Percentiles rank a stretch among this genome's conserved stretches.
Evolutionary conservation across 257 asterid genomes (phyloP).

Genomic region (Ajuga chamaepitys): DNA sequence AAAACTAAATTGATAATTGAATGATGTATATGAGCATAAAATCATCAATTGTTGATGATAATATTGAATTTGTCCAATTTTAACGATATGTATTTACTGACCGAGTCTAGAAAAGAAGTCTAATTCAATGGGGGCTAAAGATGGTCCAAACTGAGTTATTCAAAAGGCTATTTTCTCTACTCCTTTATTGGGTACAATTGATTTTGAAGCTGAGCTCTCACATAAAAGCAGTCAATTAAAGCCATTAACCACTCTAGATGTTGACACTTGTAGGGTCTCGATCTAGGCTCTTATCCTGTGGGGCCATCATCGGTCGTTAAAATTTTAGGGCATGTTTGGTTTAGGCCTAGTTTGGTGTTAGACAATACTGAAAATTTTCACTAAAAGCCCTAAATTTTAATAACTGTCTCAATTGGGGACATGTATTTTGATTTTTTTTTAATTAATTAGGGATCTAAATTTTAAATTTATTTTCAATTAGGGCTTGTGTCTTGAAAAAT

Average conservation of each 20-base stretch:
- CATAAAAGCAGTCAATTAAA: constrained; percentile 31
- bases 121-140: background rate
- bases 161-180: background rate
- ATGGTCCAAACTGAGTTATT: constrained; percentile 14
- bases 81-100: background rate
- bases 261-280: constrained; percentile 22
- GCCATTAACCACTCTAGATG: constrained; percentile 19
- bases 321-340: background rate
- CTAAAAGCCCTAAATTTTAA: too few relatives aligned
- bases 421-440: too few relatives aligned
- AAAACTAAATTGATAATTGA: too few relatives aligned
- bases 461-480: too few relatives aligned
- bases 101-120: background rate
- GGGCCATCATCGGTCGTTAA: background rate
- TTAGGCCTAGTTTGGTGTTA: too few relatives aligned
- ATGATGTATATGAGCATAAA: background rate
- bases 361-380: too few relatives aligned
- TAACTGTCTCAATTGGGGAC: too few relatives aligned
- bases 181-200: constrained; percentile 14
- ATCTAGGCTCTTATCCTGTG: background rate
- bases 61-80: background rate
- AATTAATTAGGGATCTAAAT: too few relatives aligned
- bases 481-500: too few relatives aligned
- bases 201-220: constrained; percentile 17
- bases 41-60: background rate